These are phyloP conservation scores for Warburgia ugandensis DNA, from an alignment of 164 flowering plant genomes.

Conservation along the genomic window DNA sequence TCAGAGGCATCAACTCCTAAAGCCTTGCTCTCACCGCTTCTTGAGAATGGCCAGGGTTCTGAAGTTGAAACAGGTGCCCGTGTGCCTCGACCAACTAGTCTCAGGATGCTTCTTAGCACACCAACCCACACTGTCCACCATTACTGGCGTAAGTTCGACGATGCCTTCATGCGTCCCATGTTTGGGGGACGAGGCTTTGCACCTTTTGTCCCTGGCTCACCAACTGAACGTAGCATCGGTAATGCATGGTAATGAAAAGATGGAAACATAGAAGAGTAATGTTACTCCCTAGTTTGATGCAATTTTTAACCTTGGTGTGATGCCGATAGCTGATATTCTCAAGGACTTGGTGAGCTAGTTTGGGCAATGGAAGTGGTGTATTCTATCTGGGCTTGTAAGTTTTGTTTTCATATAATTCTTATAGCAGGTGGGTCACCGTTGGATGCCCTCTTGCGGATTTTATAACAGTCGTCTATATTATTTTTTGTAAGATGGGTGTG, in stretches of 20 bases:
- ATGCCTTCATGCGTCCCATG: constrained; percentile 82
- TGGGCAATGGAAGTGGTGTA: background rate
- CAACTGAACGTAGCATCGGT: constrained; percentile 42
- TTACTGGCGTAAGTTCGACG: constrained; percentile 83
- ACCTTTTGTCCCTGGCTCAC: constrained; percentile 78
- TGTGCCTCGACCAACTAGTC: constrained; percentile 44
- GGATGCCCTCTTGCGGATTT: no score
- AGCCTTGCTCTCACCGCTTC: constrained; percentile 55
- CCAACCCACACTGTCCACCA: constrained; percentile 71
- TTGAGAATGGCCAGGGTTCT: constrained; percentile 40
- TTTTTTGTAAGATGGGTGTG: constrained; percentile 3
- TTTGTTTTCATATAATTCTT: no score
- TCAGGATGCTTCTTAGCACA: constrained; percentile 50
- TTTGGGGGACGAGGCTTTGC: constrained; percentile 92
- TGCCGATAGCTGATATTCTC: no score
- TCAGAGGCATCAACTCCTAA: constrained; percentile 61
- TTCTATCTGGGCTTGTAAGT: constrained; percentile 7
- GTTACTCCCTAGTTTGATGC: background rate
- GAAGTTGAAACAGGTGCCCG: constrained; percentile 25
- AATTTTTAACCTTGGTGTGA: background rate
- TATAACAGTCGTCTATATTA: background rate
- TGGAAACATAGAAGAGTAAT: background rate
- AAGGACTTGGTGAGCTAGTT: no score
- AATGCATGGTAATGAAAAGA: constrained; percentile 18
- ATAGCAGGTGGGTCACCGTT: no score